phyloP scores from a whole-genome alignment of 345 rosid species.

The Bruguiera sexangula region DNA sequence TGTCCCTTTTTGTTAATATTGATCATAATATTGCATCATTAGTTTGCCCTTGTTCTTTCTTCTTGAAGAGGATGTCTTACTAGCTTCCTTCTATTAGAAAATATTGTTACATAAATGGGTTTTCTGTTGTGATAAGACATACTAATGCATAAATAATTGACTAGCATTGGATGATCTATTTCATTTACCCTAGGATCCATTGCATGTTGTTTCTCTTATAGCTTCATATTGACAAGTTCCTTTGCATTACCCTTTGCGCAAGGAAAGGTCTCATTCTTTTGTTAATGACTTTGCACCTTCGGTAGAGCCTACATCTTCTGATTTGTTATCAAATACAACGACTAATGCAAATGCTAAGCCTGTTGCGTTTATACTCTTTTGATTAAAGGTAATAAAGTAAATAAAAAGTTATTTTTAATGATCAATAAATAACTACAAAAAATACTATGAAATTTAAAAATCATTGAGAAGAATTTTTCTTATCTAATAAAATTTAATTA shows the following conservation, averaged over 20 bases:
- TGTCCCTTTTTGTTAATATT: not conserved
- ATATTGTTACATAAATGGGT: not conserved
- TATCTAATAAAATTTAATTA: too few relatives aligned
- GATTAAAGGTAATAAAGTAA: too few relatives aligned
- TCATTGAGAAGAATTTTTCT: too few relatives aligned
- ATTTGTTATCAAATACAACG: slow-evolving; percentile 35
- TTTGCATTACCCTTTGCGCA: slow-evolving; percentile 64
- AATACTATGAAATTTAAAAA: too few relatives aligned
- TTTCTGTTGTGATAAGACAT: not conserved
- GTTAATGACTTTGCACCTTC: slow-evolving; percentile 73
- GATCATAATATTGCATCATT: slow-evolving; percentile 1
- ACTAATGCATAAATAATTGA: not conserved
- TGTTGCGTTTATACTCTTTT: slow-evolving; percentile 76
- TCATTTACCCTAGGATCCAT: slow-evolving; percentile 18
- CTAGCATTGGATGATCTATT: not conserved
- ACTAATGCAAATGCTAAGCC: slow-evolving; percentile 38
- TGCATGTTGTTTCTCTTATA: slow-evolving; percentile 69
- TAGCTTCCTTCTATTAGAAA: not conserved
- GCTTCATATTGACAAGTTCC: slow-evolving; percentile 77
- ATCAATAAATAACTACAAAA: too few relatives aligned
- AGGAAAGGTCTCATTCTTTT: slow-evolving; percentile 83
- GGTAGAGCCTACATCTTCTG: slow-evolving; percentile 55
- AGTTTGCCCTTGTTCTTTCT: not conserved
- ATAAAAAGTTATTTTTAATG: too few relatives aligned
- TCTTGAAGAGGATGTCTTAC: not conserved